These are phyloP conservation scores for Eimeria falciformis DNA, from an alignment of 169 alveolate genomes.

Conservation along the genomic window DNA sequence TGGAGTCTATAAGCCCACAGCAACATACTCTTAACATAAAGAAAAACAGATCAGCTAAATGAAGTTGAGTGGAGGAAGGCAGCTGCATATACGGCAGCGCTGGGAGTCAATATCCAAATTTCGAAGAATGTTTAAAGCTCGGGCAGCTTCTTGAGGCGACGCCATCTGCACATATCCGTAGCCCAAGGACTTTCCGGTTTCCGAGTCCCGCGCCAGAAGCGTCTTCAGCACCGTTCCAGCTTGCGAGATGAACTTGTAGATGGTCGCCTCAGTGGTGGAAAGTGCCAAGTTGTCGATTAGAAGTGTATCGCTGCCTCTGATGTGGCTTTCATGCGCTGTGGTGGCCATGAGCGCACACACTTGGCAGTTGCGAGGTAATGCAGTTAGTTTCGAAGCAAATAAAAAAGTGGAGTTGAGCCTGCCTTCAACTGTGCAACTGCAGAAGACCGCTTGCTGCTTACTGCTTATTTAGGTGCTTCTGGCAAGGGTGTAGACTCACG, in stretches of 20 bases:
- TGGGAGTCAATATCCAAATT: background rate
- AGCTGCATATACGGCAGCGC: background rate
- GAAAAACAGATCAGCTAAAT: too few relatives aligned
- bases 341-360: too few relatives aligned
- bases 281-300: background rate
- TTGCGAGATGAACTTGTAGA: background rate
- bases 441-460: too few relatives aligned
- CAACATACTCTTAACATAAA: too few relatives aligned
- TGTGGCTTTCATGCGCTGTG: too few relatives aligned
- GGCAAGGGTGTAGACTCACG: background rate
- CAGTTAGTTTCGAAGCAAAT: too few relatives aligned
- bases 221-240: background rate
- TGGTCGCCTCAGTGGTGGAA: background rate
- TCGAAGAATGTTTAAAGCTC: background rate
- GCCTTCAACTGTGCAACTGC: too few relatives aligned
- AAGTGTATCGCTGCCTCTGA: conserved; percentile 25
- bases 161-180: background rate
- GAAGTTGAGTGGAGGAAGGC: background rate
- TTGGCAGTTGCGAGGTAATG: too few relatives aligned
- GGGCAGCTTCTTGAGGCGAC: background rate
- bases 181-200: background rate
- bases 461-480: background rate
- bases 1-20: too few relatives aligned
- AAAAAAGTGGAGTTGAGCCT: too few relatives aligned
- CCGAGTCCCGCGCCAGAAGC: background rate